Base-by-base conservation (phyloP, 75 land plant genomes). In the Ceratopteris richardii region DNA sequence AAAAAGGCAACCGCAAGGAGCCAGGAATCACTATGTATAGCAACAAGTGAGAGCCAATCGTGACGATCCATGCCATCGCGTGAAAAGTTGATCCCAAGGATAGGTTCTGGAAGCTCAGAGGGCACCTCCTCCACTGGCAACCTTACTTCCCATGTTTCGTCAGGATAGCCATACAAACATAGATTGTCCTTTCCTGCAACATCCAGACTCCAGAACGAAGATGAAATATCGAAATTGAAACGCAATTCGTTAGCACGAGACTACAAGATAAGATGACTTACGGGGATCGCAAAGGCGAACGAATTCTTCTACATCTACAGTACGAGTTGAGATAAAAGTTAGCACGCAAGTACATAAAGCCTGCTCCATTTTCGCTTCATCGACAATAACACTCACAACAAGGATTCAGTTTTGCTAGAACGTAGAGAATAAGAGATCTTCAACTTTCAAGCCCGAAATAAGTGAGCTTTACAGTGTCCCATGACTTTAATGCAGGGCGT, bases 101-200 rank as follows among this genome's bases (percentile, higher is more conserved):
- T 84, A 41, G 86, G 86, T 39, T 83, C 85, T 20, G 85, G 85
- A 56, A 82, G 85, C 65, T 82, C 85, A 18, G 84, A 83, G 27
- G 84, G 84, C 19, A 81, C 84, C 48, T 81, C 84, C 51, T 81
- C 84, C n/a, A 77, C 83, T 56, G 84, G 84, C 18, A 79, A 51
- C 47, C 58, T 82, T 7, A 82, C 85, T 66, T 80, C 83, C 85
- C 85, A 82, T n/a, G 75, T 62, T 58, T 75, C 85, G 54, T 80
- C 67, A 20, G 85, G 85, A 63, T 66, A 71, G 29, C 85, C 85
- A 67, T 82, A 82, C 10, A 82, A 61, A 46, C 85, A 82, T 33
- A 82, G 51, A 36, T 82, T 82, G 60, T 82, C 85, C 55, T 80
- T 82, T 36, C 80, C 85, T 82, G 70, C 61, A 59, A 29, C 18